Conservation (phyloP, 1,284 basidiomycete species). For the Fomitopsis betulina region DNA sequence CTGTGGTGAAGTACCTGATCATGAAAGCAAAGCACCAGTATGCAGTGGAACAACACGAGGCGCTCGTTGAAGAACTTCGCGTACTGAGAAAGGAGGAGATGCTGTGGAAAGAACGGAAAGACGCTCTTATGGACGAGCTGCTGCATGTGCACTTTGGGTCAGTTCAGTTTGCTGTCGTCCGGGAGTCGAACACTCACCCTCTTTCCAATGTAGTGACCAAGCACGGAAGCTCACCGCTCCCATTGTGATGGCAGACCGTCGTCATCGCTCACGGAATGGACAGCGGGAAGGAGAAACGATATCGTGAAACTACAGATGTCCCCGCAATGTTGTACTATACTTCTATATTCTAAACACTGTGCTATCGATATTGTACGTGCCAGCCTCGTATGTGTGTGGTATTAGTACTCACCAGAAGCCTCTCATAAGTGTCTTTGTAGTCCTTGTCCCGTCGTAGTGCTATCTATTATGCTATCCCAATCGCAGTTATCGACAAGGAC, state of each 20-base stretch:
- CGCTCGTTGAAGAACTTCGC: constrained; percentile 58
- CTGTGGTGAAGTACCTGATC: constrained; percentile 67
- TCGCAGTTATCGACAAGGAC: neutral
- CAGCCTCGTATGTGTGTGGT: neutral
- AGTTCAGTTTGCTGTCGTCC: neutral
- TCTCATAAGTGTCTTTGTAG: neutral
- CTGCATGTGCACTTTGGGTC: constrained; percentile 25
- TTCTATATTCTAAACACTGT: neutral
- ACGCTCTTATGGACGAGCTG: constrained; percentile 25
- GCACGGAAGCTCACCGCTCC: constrained; percentile 20
- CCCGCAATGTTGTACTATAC: neutral
- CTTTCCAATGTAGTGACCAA: constrained; percentile 8
- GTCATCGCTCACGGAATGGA: constrained; percentile 14
- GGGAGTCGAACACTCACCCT: neutral
- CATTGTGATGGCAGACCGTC: constrained; percentile 20
- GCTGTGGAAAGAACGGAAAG: constrained; percentile 27
- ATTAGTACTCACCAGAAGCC: neutral
- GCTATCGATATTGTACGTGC: neutral
- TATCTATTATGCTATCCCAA: neutral
- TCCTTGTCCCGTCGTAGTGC: neutral
- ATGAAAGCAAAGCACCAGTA: constrained; percentile 73
- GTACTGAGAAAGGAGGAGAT: constrained; percentile 46
- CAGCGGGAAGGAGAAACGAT: constrained; percentile 9
- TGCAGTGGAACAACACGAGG: constrained; percentile 56
- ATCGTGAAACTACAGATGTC: neutral